Evolutionary conservation across 2,329 filamentous ascomycete species (phyloP).

Genomic region (Aureobasidium sp.): DNA sequence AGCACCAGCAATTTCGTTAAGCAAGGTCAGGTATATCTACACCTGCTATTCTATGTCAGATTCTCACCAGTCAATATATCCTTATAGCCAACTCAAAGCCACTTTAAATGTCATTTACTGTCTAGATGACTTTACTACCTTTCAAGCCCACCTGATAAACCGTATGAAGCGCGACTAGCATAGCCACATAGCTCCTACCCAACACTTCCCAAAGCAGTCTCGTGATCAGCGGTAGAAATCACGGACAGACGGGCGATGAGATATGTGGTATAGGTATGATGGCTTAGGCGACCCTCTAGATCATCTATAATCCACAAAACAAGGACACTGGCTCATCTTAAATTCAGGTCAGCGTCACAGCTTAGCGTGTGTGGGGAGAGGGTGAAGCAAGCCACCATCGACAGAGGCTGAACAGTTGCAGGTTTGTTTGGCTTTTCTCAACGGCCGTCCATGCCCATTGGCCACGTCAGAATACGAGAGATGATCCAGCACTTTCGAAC

Average conservation of each 20-base stretch:
- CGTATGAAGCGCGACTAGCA: background rate
- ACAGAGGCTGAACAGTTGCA: background rate
- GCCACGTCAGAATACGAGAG: constrained; percentile 1
- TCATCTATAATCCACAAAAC: background rate
- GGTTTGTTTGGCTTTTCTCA: background rate
- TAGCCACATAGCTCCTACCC: background rate
- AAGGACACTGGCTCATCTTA: background rate
- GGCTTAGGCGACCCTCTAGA: background rate
- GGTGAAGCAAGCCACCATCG: constrained; percentile 3
- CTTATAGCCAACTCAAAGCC: background rate
- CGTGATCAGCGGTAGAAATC: background rate
- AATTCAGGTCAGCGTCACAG: background rate
- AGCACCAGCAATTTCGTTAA: background rate
- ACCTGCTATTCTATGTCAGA: background rate
- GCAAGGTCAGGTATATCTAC: background rate
- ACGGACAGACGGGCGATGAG: background rate
- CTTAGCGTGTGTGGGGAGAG: constrained; percentile 6
- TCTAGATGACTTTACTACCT: background rate
- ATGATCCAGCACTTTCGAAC: background rate
- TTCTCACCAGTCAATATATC: background rate
- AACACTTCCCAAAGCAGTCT: background rate
- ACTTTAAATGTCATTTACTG: too few relatives aligned
- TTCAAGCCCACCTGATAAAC: background rate
- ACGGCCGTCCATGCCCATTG: background rate
- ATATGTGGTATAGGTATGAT: background rate